Percentiles rank a stretch among this genome's conserved stretches.
Conservation (phyloP, 768 basidiomycete species). For the Leccinum olivaceopallidum region DNA sequence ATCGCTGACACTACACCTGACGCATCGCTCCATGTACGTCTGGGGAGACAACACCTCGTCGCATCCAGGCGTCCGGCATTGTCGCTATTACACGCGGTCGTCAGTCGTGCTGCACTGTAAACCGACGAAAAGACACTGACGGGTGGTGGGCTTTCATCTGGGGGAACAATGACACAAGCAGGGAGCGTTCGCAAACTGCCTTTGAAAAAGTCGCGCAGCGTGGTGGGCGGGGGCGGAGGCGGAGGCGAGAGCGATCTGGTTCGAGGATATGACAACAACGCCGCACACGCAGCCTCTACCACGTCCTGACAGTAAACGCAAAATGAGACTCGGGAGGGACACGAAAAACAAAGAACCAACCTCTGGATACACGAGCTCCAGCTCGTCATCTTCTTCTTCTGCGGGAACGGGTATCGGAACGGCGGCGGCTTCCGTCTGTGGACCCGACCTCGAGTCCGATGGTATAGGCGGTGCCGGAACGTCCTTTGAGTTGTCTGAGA, state of each 20-base stretch:
- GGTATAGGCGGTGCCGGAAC: not conserved
- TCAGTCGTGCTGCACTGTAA: not conserved
- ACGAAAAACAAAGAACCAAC: not conserved
- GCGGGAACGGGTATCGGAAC: too few relatives aligned
- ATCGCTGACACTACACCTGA: slow-evolving; percentile 16
- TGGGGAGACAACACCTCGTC: slow-evolving; percentile 8
- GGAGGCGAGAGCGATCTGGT: not conserved
- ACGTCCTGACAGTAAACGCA: slow-evolving; percentile 11
- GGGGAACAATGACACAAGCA: not conserved
- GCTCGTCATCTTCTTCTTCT: slow-evolving; percentile 10
- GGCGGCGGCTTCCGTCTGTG: too few relatives aligned
- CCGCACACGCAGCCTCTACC: not conserved
- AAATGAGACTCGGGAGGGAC: not conserved
- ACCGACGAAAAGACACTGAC: not conserved
- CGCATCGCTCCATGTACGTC: slow-evolving; percentile 17
- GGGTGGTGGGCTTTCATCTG: not conserved
- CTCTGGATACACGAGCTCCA: slow-evolving; percentile 21
- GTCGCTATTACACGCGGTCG: slow-evolving; percentile 7
- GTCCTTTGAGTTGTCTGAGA: slow-evolving; percentile 12
- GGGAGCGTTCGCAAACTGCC: slow-evolving; percentile 6
- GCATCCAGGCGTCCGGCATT: slow-evolving; percentile 19
- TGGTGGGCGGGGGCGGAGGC: not conserved
- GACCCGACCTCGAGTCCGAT: not conserved
- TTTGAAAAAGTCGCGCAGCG: slow-evolving; percentile 4
- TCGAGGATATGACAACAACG: not conserved